Conservation (phyloP, 2,329 filamentous ascomycete genomes). For the Aspergillus intermedius region DNA sequence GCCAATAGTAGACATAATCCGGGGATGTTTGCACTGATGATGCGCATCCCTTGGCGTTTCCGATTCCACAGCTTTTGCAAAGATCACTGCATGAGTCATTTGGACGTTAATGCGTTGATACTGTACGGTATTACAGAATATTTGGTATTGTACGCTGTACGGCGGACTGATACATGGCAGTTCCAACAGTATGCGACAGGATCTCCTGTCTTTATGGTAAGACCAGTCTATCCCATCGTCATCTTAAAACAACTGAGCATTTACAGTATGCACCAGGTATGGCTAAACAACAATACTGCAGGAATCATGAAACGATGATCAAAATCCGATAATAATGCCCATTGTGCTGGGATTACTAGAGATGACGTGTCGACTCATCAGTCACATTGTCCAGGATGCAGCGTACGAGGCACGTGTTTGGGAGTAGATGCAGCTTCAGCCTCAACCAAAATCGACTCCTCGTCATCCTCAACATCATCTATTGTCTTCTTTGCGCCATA, state of each 20-base stretch:
- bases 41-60: neutral
- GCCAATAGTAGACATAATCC: neutral
- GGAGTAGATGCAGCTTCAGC: too few species aligned
- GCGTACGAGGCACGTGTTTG: too few species aligned
- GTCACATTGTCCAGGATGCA: neutral
- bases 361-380: neutral
- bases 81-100: too few species aligned
- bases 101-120: neutral
- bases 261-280: neutral
- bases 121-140: neutral
- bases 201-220: neutral
- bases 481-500: too few species aligned
- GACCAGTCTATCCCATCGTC: too few species aligned
- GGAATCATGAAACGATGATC: neutral
- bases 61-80: neutral
- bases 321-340: neutral
- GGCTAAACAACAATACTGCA: neutral
- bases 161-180: neutral
- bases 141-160: neutral
- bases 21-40: neutral
- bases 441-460: too few species aligned
- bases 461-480: too few species aligned
- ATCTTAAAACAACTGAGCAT: too few species aligned
- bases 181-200: neutral
- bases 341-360: neutral